phyloP scores from a whole-genome alignment of 2,329 filamentous ascomycete species.

The Orbilia javanica region DNA sequence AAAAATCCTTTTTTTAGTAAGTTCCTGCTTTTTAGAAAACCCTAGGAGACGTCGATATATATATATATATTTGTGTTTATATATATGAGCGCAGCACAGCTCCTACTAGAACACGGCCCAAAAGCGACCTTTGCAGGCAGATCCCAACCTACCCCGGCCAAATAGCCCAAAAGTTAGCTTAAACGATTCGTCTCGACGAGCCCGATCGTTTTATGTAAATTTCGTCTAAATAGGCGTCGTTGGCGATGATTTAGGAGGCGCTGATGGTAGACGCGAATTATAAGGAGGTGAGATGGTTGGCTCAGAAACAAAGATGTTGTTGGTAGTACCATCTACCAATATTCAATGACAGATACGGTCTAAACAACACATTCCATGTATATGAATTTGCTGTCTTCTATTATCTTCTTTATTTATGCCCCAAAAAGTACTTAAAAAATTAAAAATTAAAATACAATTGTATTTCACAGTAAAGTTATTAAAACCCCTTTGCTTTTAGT shows the following conservation, averaged over 20 bases:
- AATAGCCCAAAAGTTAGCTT: constrained; percentile 18
- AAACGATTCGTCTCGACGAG: constrained; percentile 31
- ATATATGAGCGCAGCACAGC: background rate
- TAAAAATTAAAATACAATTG: background rate
- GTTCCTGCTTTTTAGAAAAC: too few relatives aligned
- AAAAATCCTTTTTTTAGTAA: background rate
- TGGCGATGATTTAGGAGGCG: constrained; percentile 4
- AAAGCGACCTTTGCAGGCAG: background rate
- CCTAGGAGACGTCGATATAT: too few relatives aligned
- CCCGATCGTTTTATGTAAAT: constrained; percentile 43
- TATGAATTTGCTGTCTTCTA: too few relatives aligned
- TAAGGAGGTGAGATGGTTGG: background rate
- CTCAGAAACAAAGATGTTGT: constrained; percentile 10
- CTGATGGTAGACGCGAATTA: constrained; percentile 11
- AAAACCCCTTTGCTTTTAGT: too few relatives aligned
- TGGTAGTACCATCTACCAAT: too few relatives aligned
- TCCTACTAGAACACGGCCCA: background rate
- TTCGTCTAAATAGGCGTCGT: constrained; percentile 35
- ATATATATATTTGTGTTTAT: background rate
- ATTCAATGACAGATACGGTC: too few relatives aligned
- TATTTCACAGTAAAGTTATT: too few relatives aligned
- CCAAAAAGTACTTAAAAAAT: background rate
- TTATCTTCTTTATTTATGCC: background rate
- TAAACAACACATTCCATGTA: constrained; percentile 29
- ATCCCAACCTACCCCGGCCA: constrained; percentile 17